These are phyloP conservation scores for Blumeria graminis DNA, from an alignment of 2,329 filamentous ascomycete genomes.

Conservation along the genomic window DNA sequence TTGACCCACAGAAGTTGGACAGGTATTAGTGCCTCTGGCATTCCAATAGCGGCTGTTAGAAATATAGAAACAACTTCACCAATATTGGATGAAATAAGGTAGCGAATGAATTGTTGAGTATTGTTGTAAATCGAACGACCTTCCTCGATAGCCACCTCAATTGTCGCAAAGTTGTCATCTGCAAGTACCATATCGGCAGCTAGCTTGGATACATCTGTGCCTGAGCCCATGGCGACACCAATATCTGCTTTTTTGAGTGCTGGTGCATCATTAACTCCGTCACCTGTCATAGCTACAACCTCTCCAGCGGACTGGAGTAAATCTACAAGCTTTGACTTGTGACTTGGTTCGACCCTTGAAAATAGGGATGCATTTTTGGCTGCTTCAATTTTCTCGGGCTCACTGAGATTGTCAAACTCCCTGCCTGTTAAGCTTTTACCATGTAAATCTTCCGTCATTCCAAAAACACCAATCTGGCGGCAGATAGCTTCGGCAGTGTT, in stretches of 20 bases:
- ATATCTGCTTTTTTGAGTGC: conserved; percentile 97
- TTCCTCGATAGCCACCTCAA: conserved; percentile 87
- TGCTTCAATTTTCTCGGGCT: conserved; percentile 57
- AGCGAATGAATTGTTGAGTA: conserved; percentile 98
- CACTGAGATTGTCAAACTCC: conserved; percentile 70
- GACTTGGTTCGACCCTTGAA: conserved; percentile 80
- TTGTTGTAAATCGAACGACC: conserved; percentile 98
- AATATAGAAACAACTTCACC: conserved; percentile 98
- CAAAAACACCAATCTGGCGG: conserved; percentile 88
- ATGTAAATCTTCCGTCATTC: conserved; percentile 50
- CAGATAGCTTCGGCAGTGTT: conserved; percentile 97
- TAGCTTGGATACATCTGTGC: conserved; percentile 88
- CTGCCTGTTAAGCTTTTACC: conserved; percentile 92
- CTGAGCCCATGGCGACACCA: conserved; percentile 94
- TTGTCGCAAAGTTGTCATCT: conserved; percentile 97
- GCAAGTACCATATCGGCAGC: conserved; percentile 96
- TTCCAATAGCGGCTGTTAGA: conserved; percentile 80
- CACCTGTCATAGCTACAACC: conserved; percentile 97
- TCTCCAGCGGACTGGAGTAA: conserved; percentile 80
- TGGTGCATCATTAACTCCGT: conserved; percentile 94
- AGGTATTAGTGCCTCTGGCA: conserved; percentile 91
- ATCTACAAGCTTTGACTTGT: conserved; percentile 96
- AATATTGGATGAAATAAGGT: conserved; percentile 97
- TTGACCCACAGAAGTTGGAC: conserved; percentile 98
- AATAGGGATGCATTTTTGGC: conserved; percentile 75